phyloP scores from a whole-genome alignment of 768 basidiomycete genomes.

The Pleurotus ostreatus region DNA sequence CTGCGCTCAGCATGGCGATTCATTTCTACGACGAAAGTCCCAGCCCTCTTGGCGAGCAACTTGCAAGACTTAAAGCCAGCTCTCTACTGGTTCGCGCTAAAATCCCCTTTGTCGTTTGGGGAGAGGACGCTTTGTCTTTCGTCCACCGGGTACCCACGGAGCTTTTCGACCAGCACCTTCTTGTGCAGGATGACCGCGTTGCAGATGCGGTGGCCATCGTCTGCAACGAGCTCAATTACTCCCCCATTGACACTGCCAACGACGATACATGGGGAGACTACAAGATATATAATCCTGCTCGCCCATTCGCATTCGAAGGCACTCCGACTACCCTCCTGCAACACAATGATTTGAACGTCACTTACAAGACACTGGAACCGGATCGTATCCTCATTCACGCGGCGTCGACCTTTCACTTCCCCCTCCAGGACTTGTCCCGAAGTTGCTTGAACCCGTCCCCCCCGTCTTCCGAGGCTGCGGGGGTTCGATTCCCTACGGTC shows the following conservation, averaged over 20 bases:
- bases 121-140: conserved; percentile 17
- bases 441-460: conserved; percentile 12
- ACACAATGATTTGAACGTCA: background rate
- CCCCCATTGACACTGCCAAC: background rate
- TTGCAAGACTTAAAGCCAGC: background rate
- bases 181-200: conserved; percentile 15
- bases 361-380: background rate
- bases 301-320: background rate
- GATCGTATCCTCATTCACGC: conserved; percentile 11
- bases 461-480: background rate
- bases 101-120: background rate
- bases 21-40: too few species aligned
- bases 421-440: conserved; percentile 11
- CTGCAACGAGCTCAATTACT: background rate
- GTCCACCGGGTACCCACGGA: conserved; percentile 16
- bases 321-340: background rate
- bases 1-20: background rate
- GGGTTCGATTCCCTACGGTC: conserved; percentile 13
- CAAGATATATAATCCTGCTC: background rate
- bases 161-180: conserved; percentile 14
- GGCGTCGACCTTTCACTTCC: conserved; percentile 8
- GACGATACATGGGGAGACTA: background rate
- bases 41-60: background rate
- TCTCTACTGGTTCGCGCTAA: background rate
- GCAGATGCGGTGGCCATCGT: background rate